phyloP scores from a whole-genome alignment of 441 rosid species.

The Breynia disticha region DNA sequence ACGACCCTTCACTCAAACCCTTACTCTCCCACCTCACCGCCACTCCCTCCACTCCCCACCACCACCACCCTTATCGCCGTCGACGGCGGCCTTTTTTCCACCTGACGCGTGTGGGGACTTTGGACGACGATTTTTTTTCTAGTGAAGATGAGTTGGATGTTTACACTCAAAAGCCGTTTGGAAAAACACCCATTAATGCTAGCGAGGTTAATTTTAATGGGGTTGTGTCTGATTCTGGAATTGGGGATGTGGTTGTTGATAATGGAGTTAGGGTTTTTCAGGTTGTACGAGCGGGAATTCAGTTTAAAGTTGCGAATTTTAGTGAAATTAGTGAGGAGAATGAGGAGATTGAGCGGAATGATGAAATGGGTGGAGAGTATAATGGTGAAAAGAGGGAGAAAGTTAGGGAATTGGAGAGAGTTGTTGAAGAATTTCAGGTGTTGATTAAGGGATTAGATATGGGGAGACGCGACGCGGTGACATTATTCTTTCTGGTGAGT shows the following conservation, averaged over 20 bases:
- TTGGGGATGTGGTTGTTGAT: constrained; percentile 30
- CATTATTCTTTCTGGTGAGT: constrained; percentile 62
- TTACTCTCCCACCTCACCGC: constrained; percentile 13
- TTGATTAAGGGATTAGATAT: constrained; percentile 62
- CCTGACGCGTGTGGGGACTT: constrained; percentile 72
- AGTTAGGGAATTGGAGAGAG: constrained; percentile 30
- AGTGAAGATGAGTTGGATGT: constrained; percentile 51
- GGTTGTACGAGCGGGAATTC: constrained; percentile 48
- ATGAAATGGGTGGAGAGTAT: constrained; percentile 16
- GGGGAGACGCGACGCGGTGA: constrained; percentile 66
- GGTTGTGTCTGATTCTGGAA: no score
- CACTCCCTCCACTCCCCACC: constrained; percentile 11
- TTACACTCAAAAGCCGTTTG: constrained; percentile 31
- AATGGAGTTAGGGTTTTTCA: constrained; percentile 49
- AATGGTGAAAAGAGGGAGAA: constrained; percentile 11
- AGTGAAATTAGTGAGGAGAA: constrained; percentile 9
- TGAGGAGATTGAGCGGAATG: constrained; percentile 15
- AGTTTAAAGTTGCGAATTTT: constrained; percentile 27
- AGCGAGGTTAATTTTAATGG: no score
- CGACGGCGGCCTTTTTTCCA: constrained; percentile 75
- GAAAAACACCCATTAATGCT: no score
- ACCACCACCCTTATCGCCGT: constrained; percentile 26
- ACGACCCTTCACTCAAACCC: constrained; percentile 36
- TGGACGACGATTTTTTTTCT: constrained; percentile 80
- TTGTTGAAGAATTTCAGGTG: constrained; percentile 57